Conservation (phyloP, 2,329 filamentous ascomycete species). For the Aspergillus sp. region DNA sequence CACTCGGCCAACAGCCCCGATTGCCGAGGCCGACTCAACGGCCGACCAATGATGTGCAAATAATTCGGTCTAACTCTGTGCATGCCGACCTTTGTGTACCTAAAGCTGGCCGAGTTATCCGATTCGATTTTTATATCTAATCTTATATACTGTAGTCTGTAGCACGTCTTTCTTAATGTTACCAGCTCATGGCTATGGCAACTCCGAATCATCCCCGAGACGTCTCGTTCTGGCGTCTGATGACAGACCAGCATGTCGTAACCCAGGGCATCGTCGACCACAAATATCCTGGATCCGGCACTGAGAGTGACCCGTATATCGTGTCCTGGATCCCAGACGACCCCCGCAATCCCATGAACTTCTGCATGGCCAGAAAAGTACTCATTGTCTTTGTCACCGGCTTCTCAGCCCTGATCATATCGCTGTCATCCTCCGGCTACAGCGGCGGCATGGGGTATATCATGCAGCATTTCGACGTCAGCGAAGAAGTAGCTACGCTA, state of each 20-base stretch:
- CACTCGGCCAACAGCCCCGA: too few relatives aligned
- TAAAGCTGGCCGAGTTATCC: too few relatives aligned
- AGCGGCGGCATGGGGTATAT: constrained; percentile 41
- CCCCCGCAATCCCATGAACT: constrained; percentile 43
- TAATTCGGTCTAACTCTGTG: too few relatives aligned
- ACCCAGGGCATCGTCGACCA: constrained; percentile 36
- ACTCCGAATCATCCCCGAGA: constrained; percentile 17
- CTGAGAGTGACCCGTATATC: constrained; percentile 42
- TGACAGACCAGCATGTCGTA: constrained; percentile 33
- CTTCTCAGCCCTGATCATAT: constrained; percentile 42
- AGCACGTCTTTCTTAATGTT: too few relatives aligned
- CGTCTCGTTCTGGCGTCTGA: constrained; percentile 36
- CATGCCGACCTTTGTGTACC: too few relatives aligned
- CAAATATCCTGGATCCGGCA: constrained; percentile 39
- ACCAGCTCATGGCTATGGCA: too few relatives aligned
- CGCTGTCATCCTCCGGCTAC: constrained; percentile 45
- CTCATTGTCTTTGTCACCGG: constrained; percentile 39
- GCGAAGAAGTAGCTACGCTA: constrained; percentile 40
- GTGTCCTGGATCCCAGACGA: constrained; percentile 46
- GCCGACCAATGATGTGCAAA: too few relatives aligned
- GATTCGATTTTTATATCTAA: too few relatives aligned
- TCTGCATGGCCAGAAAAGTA: constrained; percentile 39
- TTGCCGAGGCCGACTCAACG: too few relatives aligned
- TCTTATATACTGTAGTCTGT: too few relatives aligned
- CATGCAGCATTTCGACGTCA: constrained; percentile 33